Percentiles rank a stretch among this genome's conserved stretches.
phyloP scores from a whole-genome alignment of 2,329 filamentous ascomycete genomes.

The Fusarium irregulare region DNA sequence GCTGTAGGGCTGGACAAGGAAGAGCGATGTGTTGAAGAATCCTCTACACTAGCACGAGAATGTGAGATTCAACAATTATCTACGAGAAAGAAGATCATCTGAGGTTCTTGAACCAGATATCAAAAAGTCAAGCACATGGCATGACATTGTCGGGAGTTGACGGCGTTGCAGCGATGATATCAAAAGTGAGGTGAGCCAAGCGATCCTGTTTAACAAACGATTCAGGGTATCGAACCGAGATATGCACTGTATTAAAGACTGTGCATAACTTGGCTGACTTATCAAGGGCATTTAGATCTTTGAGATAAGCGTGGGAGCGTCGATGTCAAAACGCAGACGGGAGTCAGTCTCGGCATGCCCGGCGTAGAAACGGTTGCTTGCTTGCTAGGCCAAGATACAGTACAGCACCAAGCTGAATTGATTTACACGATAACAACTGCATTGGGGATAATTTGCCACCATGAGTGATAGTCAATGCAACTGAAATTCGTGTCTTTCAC shows the following conservation, averaged over 20 bases:
- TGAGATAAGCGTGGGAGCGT: conserved; percentile 29
- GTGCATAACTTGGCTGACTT: not conserved
- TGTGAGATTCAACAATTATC: conserved; percentile 21
- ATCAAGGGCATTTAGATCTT: conserved; percentile 22
- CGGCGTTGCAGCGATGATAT: conserved; percentile 12
- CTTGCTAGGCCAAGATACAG: not conserved
- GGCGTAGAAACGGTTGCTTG: conserved; percentile 13
- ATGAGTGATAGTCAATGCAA: not conserved
- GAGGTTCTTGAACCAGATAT: not conserved
- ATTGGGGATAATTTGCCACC: conserved; percentile 32
- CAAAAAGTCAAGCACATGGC: conserved; percentile 7
- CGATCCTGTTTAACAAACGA: not conserved
- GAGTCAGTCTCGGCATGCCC: conserved; percentile 28
- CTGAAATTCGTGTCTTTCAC: not conserved
- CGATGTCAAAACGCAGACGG: not conserved
- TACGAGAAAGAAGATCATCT: conserved; percentile 7
- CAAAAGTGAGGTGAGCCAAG: conserved; percentile 10
- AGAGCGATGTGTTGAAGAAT: conserved; percentile 5
- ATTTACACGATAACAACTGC: conserved; percentile 26
- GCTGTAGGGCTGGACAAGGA: conserved; percentile 30
- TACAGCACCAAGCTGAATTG: conserved; percentile 7
- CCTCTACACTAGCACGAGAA: not conserved
- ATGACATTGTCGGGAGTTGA: conserved; percentile 29
- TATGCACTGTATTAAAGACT: conserved; percentile 11
- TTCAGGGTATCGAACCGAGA: conserved; percentile 9